Evolutionary conservation across 139 green algal genomes (phyloP), one percentile per base, ranked within the genome.

Genomic region (Astrephomene gubernaculifera): DNA sequence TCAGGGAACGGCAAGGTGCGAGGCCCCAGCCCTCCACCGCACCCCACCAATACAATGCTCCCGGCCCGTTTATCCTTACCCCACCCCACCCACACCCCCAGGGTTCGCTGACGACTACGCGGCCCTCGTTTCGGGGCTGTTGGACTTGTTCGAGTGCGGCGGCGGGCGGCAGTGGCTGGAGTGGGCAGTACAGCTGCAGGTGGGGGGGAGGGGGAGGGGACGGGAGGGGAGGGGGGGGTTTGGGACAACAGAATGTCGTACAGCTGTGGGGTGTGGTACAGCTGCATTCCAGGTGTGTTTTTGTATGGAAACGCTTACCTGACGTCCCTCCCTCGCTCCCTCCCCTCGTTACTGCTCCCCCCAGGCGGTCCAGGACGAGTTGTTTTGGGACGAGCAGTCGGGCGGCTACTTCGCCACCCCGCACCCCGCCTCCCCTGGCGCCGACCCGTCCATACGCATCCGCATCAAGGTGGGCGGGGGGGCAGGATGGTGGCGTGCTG

Each of bases 71-170:
- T n/a, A 10, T 67, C 60, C 60, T 29, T 67, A 10, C 22, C 60
- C 60, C n/a, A 10, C 7, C n/a, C 7, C 33, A 17, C 33, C 38
- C 41, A 2, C 49, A 12, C 49, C 60, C 60, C 25, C 81, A 86
- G 94, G 86, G 35, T 97, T 97, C 71, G 86, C 95, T 24, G 94
- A 97, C 72, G 95, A 98, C 85, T 98, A 98, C 81, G 90, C 95
- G 0, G 88, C 90, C 52, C 61, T 96, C 54, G 74, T 98, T 2
- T 35, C 54, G 19, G 96, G 94, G 4, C 89, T 98, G 79, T 86
- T 98, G 69, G 94, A 98, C 69, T 87, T 98, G 81, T 96, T 96
- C 52, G 88, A 93, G 38, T 90, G 81, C 9, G 92, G 86, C 0
- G 96, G 95, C 6, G 85, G 95, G 0, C n/a, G 89, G 2, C 27